Conservation (phyloP, 2,329 filamentous ascomycete genomes). For the Aspergillus tamarii region DNA sequence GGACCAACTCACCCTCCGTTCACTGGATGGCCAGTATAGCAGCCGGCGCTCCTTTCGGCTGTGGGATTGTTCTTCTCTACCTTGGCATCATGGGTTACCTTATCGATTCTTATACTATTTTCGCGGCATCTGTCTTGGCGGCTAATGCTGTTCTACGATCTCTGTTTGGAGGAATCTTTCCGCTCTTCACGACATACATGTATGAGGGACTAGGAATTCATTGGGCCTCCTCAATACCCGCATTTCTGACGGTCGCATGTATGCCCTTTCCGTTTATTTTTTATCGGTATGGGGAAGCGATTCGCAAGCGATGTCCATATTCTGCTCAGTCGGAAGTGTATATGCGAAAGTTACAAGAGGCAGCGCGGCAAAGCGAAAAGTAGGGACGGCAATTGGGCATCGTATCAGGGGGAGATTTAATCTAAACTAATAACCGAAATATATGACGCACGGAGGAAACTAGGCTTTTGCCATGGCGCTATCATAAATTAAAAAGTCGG, state of each 20-base stretch:
- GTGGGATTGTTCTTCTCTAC: constrained; percentile 22
- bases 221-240: constrained; percentile 44
- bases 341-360: constrained; percentile 11
- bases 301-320: constrained; percentile 18
- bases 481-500: neutral
- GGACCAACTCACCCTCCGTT: constrained; percentile 19
- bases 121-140: constrained; percentile 18
- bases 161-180: constrained; percentile 44
- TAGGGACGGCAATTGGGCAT: neutral
- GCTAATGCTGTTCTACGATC: constrained; percentile 30
- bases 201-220: constrained; percentile 43
- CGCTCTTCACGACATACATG: constrained; percentile 44
- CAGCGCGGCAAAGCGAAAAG: neutral
- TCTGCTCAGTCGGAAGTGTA: constrained; percentile 13
- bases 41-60: constrained; percentile 19
- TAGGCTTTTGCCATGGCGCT: neutral
- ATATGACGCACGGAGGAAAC: neutral
- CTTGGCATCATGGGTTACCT: constrained; percentile 20
- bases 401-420: neutral
- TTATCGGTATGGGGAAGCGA: constrained; percentile 17
- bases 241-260: constrained; percentile 28
- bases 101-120: constrained; percentile 21
- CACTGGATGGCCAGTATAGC: constrained; percentile 20
- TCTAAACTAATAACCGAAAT: neutral
- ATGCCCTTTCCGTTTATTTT: constrained; percentile 36